phyloP scores from a whole-genome alignment of 2,329 filamentous ascomycete species.

The Dothideomycetes sp. region DNA sequence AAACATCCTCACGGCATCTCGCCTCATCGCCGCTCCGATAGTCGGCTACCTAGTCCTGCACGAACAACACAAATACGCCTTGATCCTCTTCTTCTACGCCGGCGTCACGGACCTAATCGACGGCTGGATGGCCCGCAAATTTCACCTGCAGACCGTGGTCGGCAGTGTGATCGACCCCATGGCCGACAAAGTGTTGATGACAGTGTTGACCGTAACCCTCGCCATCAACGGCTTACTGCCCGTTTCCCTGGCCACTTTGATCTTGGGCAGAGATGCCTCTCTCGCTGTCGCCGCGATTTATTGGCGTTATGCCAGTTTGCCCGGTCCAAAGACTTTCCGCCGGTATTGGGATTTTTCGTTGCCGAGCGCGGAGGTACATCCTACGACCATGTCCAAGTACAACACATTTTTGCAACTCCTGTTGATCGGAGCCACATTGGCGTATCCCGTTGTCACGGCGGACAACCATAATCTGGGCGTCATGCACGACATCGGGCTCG shows the following conservation, averaged over 20 bases:
- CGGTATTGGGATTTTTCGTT: slow-evolving; percentile 97
- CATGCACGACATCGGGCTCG: slow-evolving; percentile 18
- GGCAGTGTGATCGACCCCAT: slow-evolving; percentile 92
- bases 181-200: slow-evolving; percentile 96
- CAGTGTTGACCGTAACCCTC: slow-evolving; percentile 74
- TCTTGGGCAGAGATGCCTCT: slow-evolving; percentile 78
- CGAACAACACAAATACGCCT: slow-evolving; percentile 66
- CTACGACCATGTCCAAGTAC: slow-evolving; percentile 74
- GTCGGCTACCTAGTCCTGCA: slow-evolving; percentile 85
- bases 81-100: slow-evolving; percentile 84
- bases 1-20: slow-evolving; percentile 82
- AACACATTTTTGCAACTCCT: slow-evolving; percentile 89
- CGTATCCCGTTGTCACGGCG: slow-evolving; percentile 57
- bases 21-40: slow-evolving; percentile 70
- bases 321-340: slow-evolving; percentile 81
- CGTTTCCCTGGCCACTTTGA: slow-evolving; percentile 80
- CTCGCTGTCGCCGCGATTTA: slow-evolving; percentile 83
- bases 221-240: slow-evolving; percentile 76
- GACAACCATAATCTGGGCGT: slow-evolving; percentile 19
- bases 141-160: slow-evolving; percentile 84
- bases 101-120: slow-evolving; percentile 87
- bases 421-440: slow-evolving; percentile 75
- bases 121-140: slow-evolving; percentile 83
- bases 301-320: slow-evolving; percentile 90
- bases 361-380: slow-evolving; percentile 74